These are phyloP conservation scores for Seiridium unicorne DNA, from an alignment of 2,329 filamentous ascomycete species.

Conservation along the genomic window DNA sequence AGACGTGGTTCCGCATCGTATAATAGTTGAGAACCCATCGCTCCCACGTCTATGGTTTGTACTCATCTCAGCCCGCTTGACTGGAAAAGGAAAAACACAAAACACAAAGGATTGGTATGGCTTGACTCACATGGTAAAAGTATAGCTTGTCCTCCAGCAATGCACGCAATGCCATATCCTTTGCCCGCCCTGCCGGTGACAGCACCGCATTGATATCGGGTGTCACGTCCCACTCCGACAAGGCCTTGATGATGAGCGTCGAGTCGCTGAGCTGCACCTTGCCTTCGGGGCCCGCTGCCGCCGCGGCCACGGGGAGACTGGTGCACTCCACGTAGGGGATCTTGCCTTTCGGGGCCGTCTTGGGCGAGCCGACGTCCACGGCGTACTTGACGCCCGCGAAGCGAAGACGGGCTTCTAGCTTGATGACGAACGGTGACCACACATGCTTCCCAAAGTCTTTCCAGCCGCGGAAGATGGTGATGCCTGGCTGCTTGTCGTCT, in stretches of 20 bases:
- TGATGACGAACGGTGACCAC: slow-evolving; percentile 63
- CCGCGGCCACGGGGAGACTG: not conserved
- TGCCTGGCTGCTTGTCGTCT: slow-evolving; percentile 7
- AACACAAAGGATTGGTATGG: not conserved
- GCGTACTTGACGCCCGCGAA: slow-evolving; percentile 48
- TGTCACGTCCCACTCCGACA: slow-evolving; percentile 40
- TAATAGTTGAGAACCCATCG: slow-evolving; percentile 60
- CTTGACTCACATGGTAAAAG: slow-evolving; percentile 47
- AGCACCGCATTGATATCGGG: slow-evolving; percentile 48
- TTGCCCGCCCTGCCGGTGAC: slow-evolving; percentile 33
- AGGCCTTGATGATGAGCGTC: slow-evolving; percentile 47
- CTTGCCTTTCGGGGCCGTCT: slow-evolving; percentile 53
- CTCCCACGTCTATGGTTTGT: slow-evolving; percentile 39
- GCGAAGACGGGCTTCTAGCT: slow-evolving; percentile 61
- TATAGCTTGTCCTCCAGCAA: slow-evolving; percentile 60
- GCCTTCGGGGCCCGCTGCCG: slow-evolving; percentile 1
- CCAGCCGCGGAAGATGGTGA: slow-evolving; percentile 52
- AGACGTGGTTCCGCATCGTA: slow-evolving; percentile 50
- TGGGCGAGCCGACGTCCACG: slow-evolving; percentile 40
- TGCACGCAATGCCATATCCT: slow-evolving; percentile 51
- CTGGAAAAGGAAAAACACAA: not conserved
- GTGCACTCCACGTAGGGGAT: slow-evolving; percentile 53
- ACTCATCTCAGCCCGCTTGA: not conserved
- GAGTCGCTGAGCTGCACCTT: slow-evolving; percentile 45
- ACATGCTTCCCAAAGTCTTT: slow-evolving; percentile 38